Base-by-base conservation (phyloP, 169 alveolate species). In the Babesia caballi region DNA sequence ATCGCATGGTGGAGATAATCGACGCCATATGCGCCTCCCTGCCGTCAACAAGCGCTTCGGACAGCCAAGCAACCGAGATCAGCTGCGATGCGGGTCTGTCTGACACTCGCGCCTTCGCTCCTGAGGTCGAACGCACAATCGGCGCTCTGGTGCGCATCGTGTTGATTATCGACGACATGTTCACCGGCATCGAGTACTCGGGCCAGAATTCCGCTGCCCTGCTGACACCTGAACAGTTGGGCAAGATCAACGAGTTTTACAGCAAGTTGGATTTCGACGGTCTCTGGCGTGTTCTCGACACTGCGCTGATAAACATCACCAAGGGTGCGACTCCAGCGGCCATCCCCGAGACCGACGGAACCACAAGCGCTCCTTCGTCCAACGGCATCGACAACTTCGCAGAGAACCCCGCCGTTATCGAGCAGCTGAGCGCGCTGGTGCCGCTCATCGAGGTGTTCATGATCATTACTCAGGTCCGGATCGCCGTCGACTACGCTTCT, bases 361-460 rank as follows among this genome's bases (percentile, higher is more conserved):
- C 27, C 36, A 14, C 33, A 11, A 28, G 23, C 21, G 2, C 53
- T n/a, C 51, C 59, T 9, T 47, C 15, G 60, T 28, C 49, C 3
- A 35, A 19, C 47, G 9, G 32, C 30, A 42, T 50, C 30, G 80
- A 57, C 32, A 25, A 17, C 33, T 25, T 36, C 27, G 35, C 50
- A 33, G 76, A 67, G 21, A 56, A 77, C 35, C 51, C 71, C 19
- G 44, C 5, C 21, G 4, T 11, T 41, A 5, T 66, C 38, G 85
- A 77, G 40, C 47, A 30, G 32, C 36, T 77, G 40, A 19, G 25
- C n/a, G 9, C 36, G 36, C 56, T 77, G 53, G 65, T 77, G 36
- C 85, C 85, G 7, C 50, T 77, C 27, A 66, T 77, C 25, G 85
- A 66, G 58, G 85, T 67, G 17, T 66, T 59, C 40, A 33, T 77